Conservation (phyloP, 1,284 basidiomycete genomes). For the Abortiporus biennis region DNA sequence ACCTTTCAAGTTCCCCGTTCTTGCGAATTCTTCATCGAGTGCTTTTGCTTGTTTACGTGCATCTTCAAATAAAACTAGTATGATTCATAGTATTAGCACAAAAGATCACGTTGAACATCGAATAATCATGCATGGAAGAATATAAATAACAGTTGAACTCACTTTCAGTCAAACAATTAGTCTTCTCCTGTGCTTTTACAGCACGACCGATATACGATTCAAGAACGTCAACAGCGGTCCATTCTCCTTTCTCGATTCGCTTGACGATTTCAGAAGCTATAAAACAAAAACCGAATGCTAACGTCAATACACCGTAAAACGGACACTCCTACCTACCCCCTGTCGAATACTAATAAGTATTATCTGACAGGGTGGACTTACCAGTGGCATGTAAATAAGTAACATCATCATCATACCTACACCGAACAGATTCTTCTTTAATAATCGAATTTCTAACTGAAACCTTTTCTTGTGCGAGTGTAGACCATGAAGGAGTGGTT, state of each 20-base stretch:
- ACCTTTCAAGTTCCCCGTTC: conserved; percentile 57
- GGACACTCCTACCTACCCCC: no score
- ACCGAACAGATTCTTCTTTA: no score
- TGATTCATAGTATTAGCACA: background rate
- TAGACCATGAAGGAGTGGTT: no score
- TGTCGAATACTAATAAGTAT: no score
- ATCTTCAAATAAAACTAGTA: conserved; percentile 60
- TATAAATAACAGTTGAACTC: conserved; percentile 1
- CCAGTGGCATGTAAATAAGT: no score
- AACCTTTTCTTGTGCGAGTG: no score
- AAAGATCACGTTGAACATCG: background rate
- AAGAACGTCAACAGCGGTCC: conserved; percentile 71
- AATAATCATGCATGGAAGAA: background rate
- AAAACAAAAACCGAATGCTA: no score
- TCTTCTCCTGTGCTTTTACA: conserved; percentile 53
- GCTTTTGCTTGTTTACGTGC: conserved; percentile 57
- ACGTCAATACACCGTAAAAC: no score
- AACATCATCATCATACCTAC: no score
- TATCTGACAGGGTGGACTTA: no score
- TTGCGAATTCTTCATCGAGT: conserved; percentile 61
- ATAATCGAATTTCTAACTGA: no score
- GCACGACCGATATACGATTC: conserved; percentile 71
- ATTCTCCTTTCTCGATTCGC: conserved; percentile 50
- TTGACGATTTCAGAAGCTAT: conserved; percentile 61
- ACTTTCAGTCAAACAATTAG: conserved; percentile 81